These are phyloP conservation scores for Helianthus annuus DNA, from an alignment of 129 eudicot species.

Conservation along the genomic window DNA sequence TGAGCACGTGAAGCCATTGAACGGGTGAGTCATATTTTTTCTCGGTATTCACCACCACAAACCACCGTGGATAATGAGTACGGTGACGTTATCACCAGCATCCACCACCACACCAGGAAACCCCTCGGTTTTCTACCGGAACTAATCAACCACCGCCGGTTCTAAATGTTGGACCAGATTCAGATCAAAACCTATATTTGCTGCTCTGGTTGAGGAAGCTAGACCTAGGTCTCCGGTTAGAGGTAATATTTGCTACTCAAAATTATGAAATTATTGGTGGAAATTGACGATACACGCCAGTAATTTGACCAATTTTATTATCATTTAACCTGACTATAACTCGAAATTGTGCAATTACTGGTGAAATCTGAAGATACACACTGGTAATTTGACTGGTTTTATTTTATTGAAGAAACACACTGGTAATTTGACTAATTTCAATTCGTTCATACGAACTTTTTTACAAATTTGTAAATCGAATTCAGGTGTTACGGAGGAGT, in stretches of 20 bases:
- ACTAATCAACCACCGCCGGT: background rate
- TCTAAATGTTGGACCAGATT: slow-evolving; percentile 33
- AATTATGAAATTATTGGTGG: no score
- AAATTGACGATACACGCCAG: background rate
- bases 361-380: no score
- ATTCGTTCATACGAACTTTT: background rate
- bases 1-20: no score
- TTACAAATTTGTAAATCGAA: background rate
- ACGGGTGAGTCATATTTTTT: no score
- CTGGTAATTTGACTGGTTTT: no score
- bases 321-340: no score
- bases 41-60: slow-evolving; percentile 25
- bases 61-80: slow-evolving; percentile 19
- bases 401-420: no score
- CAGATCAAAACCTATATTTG: slow-evolving; percentile 16
- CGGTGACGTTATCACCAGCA: slow-evolving; percentile 22
- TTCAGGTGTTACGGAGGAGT: slow-evolving; percentile 61
- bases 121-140: slow-evolving; percentile 31
- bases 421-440: background rate
- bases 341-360: no score
- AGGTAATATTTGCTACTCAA: no score
- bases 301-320: background rate
- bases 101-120: slow-evolving; percentile 31
- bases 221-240: slow-evolving; percentile 45
- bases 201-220: slow-evolving; percentile 61